Evolutionary conservation across 1,284 basidiomycete species (phyloP), one percentile per base, ranked within the genome.

Genomic region (Inonotus hispidus): DNA sequence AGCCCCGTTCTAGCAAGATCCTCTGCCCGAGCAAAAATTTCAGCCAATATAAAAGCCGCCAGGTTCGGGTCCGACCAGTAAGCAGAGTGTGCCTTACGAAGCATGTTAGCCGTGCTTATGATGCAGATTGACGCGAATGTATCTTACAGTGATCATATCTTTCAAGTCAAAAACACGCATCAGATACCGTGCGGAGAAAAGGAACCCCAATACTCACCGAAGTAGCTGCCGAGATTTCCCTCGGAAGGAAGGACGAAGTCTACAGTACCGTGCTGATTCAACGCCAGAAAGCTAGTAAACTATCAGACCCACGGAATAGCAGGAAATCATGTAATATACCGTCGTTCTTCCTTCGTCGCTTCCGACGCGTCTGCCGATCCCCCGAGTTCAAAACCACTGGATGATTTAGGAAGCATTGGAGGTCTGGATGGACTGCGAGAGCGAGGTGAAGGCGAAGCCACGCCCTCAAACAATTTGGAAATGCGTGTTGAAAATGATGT

Each of bases 201-300:
- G 21, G 41, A 49, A 38, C 25, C 25, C 25, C 19, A 37, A 41
- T 25, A 60, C 67, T 59, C 46, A 67, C 66, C 68, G 53, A 69
- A 63, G 53, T 71, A 72, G 59, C 68, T 68, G 58, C 69, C 71
- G 23, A 71, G 66, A 50, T 62, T 69, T 14, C 71, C 69, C 37
- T 70, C 68, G 13, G 67, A 65, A 8, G 69, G 69, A 27, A 72
- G 65, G 38, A 63, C 65, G 47, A 68, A 72, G 60, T 71, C 71
- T 1, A 72, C 53, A 13, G 69, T 71, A 16, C 71, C 69, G 58
- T 69, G 70, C 1, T 68, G 70, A 58, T 72, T 72, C 32, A 71
- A 60, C 13, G 71, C 71, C 43, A 64, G 27, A 59, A 71, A 71
- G 41, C 71, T 70, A 14, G 10, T 16, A 8, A 59, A 54, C n/a